Base-by-base conservation (phyloP, 2,329 filamentous ascomycete species). In the Aspergillus sp. region DNA sequence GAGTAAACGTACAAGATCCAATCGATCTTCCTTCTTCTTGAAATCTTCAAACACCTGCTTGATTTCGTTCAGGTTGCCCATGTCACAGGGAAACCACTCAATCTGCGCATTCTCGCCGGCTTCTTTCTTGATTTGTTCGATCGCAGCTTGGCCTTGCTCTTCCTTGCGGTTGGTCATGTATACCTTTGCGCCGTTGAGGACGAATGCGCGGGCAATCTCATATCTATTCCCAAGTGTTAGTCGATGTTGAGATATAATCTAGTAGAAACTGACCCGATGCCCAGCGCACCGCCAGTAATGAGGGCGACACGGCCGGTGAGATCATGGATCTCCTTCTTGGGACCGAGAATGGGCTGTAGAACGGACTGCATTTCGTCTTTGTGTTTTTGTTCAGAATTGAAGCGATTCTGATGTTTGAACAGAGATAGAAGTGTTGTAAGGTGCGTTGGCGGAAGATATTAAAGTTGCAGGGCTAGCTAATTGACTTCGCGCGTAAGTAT, bases 21-120 rank as follows among this genome's bases (percentile, higher is more conserved):
- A 66, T 1, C 79, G 68, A 1, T 75, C 67, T 10, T 80, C 73
- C 0, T 64, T 68, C 2, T 78, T 68, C 0, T 74, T 66, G 2
- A 80, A 63, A 1, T 65, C 62, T 0, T 68, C 70, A 57, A 81
- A 81, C 2, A 79, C 77, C 12, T 72, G 67, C 51, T 74, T 73
- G 3, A 78, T 70, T 50, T 80, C 63, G 5, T 68, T 67, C 3
- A 80, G 69, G 53, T 73, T 73, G 6, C 76, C 78, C 61, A 81
- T 57, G 61, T 81, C 79, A 55, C 79, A 82, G 19, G 70, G 68
- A 47, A 73, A 65, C 78, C 79, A 81, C 41, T 79, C 75, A 25
- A 81, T 67, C 4, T 76, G 53, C 0, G 76, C 72, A 2, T 69
- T 63, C 2, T 30, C n/a, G 28, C 64, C 61, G 17, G 65, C 60